Base-by-base conservation (phyloP, 805 yeast genomes). In the Cyberlindnera veronae region DNA sequence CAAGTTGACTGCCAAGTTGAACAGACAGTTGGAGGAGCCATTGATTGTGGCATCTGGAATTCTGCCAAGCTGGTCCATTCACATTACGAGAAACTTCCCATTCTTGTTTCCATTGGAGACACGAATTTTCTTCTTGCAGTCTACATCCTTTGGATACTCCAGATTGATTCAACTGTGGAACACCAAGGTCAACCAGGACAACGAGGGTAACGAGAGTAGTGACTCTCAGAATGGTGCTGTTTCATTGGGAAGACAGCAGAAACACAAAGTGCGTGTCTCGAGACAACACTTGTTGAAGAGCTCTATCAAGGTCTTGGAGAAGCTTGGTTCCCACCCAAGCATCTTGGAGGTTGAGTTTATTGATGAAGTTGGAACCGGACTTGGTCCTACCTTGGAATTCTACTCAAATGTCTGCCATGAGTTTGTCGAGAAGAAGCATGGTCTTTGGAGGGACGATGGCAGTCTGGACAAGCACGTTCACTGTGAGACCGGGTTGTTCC, bases 341-440 rank as follows among this genome's bases (percentile, higher is more conserved):
- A 68, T 85, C 5, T 64, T 91, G 17, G 98, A 91, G 53, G 80
- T 93, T 41, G 96, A 90, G 58, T 91, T 84, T 54, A 78, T 73
- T 47, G 89, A 83, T 49, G 99, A 91, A 59, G 96, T 74, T 6
- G 99, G 98, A n/a, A 82, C 96, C 0, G 99, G 99, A 0, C 65
- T 89, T 32, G 99, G 99, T 0, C 99, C 99, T 4, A 91, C 99
- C 0, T 68, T 90, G 48, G 99, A 91, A 61, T 91, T 93, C 56
- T 91, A 88, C 55, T 79, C 97, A 0, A 67, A 72, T 13, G 88
- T 86, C 2, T 88, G 96, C 0, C 77, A 70, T 41, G 89, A 81
- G 47, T 88, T 91, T 58, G 66, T 83, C 1, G 71, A 66, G 48
- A 72, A 69, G 36, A 69, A 69, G 20, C 62, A 81, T 34, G 62